Evolutionary conservation across 164 flowering plant species (phyloP).

Genomic region (Cinnamomum micranthum): DNA sequence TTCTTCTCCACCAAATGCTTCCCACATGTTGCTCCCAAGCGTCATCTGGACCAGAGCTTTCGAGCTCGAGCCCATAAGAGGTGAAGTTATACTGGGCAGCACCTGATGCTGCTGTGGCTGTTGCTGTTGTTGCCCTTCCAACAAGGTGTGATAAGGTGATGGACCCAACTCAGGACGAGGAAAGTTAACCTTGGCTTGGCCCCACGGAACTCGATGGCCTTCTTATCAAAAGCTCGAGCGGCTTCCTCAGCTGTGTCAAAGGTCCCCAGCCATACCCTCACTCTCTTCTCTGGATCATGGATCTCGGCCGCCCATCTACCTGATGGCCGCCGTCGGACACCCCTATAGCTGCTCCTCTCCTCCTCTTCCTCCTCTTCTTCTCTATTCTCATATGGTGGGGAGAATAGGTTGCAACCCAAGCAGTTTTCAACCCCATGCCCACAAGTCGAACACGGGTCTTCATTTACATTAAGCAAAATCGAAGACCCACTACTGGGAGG

Average conservation of each 20-base stretch:
- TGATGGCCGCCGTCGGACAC: slow-evolving; percentile 13
- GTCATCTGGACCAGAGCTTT: too few species aligned
- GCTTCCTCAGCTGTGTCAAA: slow-evolving; percentile 10
- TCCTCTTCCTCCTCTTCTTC: neutral
- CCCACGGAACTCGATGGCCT: slow-evolving; percentile 11
- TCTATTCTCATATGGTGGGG: neutral
- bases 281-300: neutral
- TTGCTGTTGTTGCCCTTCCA: too few species aligned
- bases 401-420: slow-evolving; percentile 1
- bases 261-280: slow-evolving; percentile 11
- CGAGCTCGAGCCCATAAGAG: too few species aligned
- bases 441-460: neutral
- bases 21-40: too few species aligned
- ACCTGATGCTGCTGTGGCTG: too few species aligned
- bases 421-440: neutral
- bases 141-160: neutral
- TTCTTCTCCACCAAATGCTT: too few species aligned
- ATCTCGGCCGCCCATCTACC: slow-evolving; percentile 17
- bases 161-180: neutral
- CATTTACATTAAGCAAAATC: neutral
- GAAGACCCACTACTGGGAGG: neutral
- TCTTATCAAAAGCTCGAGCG: slow-evolving; percentile 9
- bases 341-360: neutral
- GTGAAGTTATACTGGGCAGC: too few species aligned
- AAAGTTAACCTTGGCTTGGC: slow-evolving; percentile 16